Evolutionary conservation across 2,329 filamentous ascomycete species (phyloP), one percentile per base, ranked within the genome.

Genomic region (Fusarium domesticum): DNA sequence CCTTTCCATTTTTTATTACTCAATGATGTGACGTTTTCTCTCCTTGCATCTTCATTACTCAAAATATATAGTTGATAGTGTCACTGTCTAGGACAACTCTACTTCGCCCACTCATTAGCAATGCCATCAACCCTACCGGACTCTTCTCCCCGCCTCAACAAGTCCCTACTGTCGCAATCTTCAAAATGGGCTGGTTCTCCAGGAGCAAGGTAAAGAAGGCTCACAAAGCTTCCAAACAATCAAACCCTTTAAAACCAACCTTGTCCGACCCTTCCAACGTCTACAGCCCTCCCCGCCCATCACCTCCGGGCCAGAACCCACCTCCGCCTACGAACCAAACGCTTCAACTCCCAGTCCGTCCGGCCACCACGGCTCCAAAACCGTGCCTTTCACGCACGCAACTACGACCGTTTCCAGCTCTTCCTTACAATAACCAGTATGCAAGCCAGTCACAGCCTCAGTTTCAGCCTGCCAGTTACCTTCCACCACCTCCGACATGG

Each of bases 111-210:
- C 23, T 12, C 8, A 28, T 12, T 12, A 28, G 42, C 19, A 8
- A 44, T 44, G 37, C 20, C 32, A 32, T 35, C 30, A 30, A 17
- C 34, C 40, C 28, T 12, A 39, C 25, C 28, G 23, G 15, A 15
- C 19, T 35, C 31, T 11, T 8, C 18, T 35, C 33, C 14, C 12
- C 16, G 15, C 14, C 19, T 30, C 16, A 18, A 11, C 5, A 18
- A 20, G 17, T 36, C 18, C 18, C 10, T 25, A 14, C 12, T 7
- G 7, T 31, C 10, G n/a, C 39, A 17, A 17, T 37, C 32, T 16
- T 50, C 43, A 50, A 38, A 19, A 64, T 64, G 62, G 61, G 62
- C 25, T 61, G 59, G 55, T 63, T 64, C 48, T 52, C 52, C 28
- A 47, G 31, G 20, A 59, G 47, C 35, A 62, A 57, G 50, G 39